Percentiles rank a stretch among this genome's conserved stretches.
These are phyloP conservation scores for Linanthus parryae DNA, from an alignment of 148 eudicot genomes.

Conservation along the genomic window DNA sequence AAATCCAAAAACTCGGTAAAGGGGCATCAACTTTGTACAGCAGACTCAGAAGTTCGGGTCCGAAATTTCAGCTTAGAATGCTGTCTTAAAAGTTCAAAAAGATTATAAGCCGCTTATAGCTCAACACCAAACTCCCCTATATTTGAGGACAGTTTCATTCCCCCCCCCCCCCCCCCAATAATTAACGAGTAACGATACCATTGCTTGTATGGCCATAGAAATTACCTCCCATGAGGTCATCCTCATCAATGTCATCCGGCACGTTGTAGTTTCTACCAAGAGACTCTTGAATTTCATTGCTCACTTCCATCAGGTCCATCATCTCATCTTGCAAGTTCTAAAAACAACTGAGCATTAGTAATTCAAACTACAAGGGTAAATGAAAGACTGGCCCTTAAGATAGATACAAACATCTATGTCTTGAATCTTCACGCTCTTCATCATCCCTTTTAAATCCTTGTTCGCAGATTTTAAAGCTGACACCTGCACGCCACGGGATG, in stretches of 20 bases:
- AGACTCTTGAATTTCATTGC: constrained; percentile 86
- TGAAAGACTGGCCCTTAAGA: not conserved
- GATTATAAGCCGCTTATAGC: no score
- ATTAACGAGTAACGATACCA: not conserved
- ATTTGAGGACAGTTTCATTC: no score
- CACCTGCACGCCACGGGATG: constrained; percentile 53
- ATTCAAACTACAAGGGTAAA: constrained; percentile 1
- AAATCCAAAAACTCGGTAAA: no score
- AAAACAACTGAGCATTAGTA: constrained; percentile 5
- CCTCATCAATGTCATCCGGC: constrained; percentile 92
- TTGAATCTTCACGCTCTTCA: constrained; percentile 83
- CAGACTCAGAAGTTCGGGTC: no score
- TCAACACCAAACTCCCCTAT: no score
- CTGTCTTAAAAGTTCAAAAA: no score
- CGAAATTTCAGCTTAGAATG: no score
- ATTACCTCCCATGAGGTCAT: constrained; percentile 89
- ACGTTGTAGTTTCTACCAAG: constrained; percentile 85
- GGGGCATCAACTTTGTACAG: no score
- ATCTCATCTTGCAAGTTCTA: constrained; percentile 95
- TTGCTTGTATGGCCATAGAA: no score
- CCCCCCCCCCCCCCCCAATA: not conserved
- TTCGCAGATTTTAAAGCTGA: constrained; percentile 86
- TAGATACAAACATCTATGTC: constrained; percentile 65
- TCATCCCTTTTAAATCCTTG: constrained; percentile 94
- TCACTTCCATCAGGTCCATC: constrained; percentile 92